These are phyloP conservation scores for Buddleja alternifolia DNA, from an alignment of 257 asterid genomes.

Conservation along the genomic window DNA sequence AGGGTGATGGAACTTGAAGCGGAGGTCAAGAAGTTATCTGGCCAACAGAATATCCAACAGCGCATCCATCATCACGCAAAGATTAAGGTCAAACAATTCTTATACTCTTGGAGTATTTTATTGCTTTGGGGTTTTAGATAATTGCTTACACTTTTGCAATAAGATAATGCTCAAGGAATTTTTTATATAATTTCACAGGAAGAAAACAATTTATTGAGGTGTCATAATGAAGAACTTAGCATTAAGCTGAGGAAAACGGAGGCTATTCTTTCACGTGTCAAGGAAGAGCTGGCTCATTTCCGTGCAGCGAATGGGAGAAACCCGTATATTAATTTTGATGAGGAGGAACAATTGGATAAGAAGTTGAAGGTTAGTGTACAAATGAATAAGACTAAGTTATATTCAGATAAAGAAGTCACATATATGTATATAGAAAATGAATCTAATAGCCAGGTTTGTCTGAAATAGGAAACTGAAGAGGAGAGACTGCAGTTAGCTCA, in stretches of 20 bases:
- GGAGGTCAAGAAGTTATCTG: constrained; percentile 79
- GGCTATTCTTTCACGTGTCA: constrained; percentile 68
- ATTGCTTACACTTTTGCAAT: not conserved
- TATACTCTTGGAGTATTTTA: not conserved
- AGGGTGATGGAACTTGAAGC: constrained; percentile 76
- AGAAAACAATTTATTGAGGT: constrained; percentile 75
- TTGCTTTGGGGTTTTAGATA: not conserved
- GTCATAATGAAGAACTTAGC: constrained; percentile 81
- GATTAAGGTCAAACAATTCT: constrained; percentile 60
- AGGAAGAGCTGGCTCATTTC: constrained; percentile 83
- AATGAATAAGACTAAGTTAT: not conserved
- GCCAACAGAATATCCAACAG: constrained; percentile 95
- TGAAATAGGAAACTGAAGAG: constrained; percentile 81
- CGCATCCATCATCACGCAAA: constrained; percentile 98
- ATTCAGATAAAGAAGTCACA: not conserved
- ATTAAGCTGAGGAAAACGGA: constrained; percentile 68
- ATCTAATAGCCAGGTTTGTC: constrained; percentile 20
- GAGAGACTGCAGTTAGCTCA: constrained; percentile 89
- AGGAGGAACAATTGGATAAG: constrained; percentile 62
- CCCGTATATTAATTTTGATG: constrained; percentile 72
- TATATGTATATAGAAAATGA: not conserved
- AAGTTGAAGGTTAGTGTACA: constrained; percentile 68
- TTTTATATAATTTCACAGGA: constrained; percentile 57
- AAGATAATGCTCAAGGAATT: constrained; percentile 7
- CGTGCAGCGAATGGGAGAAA: constrained; percentile 75